Conservation (phyloP, 768 basidiomycete genomes). For the Tricholoma terreum region DNA sequence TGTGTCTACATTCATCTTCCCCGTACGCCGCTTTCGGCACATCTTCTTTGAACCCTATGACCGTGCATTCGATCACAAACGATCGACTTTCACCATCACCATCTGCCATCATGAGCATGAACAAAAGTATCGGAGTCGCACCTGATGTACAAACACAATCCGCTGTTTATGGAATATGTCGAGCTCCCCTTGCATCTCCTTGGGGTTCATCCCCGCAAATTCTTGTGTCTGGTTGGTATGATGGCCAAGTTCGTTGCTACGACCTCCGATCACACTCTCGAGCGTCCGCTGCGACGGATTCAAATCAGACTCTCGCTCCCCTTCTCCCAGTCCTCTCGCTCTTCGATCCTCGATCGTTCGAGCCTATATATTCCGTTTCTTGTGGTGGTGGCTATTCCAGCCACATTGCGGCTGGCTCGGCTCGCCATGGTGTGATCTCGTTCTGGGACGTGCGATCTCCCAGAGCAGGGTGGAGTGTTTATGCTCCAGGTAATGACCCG, state of each 20-base stretch:
- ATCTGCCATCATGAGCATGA: slow-evolving; percentile 44
- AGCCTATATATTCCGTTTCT: slow-evolving; percentile 74
- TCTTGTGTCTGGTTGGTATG: slow-evolving; percentile 79
- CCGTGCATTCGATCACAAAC: slow-evolving; percentile 50
- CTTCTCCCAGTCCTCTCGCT: slow-evolving; percentile 60
- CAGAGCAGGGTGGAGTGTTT: slow-evolving; percentile 66
- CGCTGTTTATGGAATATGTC: slow-evolving; percentile 73
- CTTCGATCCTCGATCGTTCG: slow-evolving; percentile 64
- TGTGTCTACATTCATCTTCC: slow-evolving; percentile 47
- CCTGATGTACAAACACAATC: slow-evolving; percentile 30
- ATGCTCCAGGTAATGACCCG: slow-evolving; percentile 74
- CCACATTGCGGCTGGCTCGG: slow-evolving; percentile 73
- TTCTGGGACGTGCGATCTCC: slow-evolving; percentile 79
- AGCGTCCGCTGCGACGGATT: slow-evolving; percentile 6
- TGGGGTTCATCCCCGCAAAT: slow-evolving; percentile 72
- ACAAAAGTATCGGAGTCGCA: slow-evolving; percentile 17
- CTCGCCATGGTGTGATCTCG: slow-evolving; percentile 72
- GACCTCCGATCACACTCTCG: slow-evolving; percentile 60
- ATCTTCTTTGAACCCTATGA: slow-evolving; percentile 56
- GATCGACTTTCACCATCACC: slow-evolving; percentile 46
- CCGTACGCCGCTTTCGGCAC: slow-evolving; percentile 71
- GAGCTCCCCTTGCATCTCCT: slow-evolving; percentile 56
- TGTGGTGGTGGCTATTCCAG: slow-evolving; percentile 67
- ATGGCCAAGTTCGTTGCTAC: slow-evolving; percentile 69
- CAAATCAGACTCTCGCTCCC: slow-evolving; percentile 23